These are phyloP conservation scores for Ophiostoma tasmaniense DNA, from an alignment of 2,329 filamentous ascomycete genomes.

Conservation along the genomic window DNA sequence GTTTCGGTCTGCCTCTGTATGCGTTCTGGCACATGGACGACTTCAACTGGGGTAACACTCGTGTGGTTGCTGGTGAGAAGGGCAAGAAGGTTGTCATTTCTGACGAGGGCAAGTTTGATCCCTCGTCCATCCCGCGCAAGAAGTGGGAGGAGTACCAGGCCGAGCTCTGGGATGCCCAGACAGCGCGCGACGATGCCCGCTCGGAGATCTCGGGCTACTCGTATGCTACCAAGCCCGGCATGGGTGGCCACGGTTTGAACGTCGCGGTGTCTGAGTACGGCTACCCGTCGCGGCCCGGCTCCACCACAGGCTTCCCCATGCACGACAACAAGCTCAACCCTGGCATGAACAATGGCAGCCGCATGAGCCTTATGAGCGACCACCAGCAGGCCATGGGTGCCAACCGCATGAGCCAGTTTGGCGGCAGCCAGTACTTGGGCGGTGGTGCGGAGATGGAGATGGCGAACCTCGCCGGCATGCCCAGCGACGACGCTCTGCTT, in stretches of 20 bases:
- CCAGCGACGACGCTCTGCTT: slow-evolving; percentile 80
- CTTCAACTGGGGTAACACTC: slow-evolving; percentile 98
- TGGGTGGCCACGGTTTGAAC: slow-evolving; percentile 34
- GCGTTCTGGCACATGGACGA: slow-evolving; percentile 99
- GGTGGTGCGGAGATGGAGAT: slow-evolving; percentile 56
- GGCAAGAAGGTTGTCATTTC: slow-evolving; percentile 88
- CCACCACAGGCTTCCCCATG: slow-evolving; percentile 40
- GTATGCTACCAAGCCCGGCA: slow-evolving; percentile 75
- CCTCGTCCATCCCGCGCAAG: slow-evolving; percentile 85
- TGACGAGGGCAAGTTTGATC: slow-evolving; percentile 97
- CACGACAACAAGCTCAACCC: slow-evolving; percentile 35
- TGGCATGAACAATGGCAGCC: slow-evolving; percentile 38
- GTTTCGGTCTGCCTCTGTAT: slow-evolving; percentile 82
- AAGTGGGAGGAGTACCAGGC: slow-evolving; percentile 99
- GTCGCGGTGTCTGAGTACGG: slow-evolving; percentile 59
- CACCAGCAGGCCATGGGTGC: slow-evolving; percentile 53
- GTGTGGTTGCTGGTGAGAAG: slow-evolving; percentile 88
- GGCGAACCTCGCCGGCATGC: slow-evolving; percentile 65
- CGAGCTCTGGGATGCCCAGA: slow-evolving; percentile 94
- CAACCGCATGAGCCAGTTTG: slow-evolving; percentile 54
- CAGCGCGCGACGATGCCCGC: slow-evolving; percentile 66
- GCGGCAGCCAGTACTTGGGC: slow-evolving; percentile 50
- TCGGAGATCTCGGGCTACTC: slow-evolving; percentile 91
- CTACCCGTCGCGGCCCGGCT: slow-evolving; percentile 48
- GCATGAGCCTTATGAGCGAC: slow-evolving; percentile 56